These are phyloP conservation scores for Suillus luteus DNA, from an alignment of 768 basidiomycete species.

Conservation along the genomic window DNA sequence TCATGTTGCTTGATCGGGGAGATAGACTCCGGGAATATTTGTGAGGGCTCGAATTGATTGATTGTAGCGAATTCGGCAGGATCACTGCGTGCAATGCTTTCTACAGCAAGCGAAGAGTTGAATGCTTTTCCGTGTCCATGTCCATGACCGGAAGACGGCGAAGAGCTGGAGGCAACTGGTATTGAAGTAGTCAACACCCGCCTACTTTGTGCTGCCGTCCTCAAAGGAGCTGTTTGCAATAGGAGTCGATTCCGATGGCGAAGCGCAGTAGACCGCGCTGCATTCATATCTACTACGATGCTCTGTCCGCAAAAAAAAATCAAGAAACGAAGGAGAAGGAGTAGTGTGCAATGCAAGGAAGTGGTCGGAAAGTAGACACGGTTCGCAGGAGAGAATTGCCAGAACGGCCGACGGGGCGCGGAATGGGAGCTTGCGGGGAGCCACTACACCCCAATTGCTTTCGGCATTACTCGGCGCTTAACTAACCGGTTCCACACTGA, in stretches of 20 bases:
- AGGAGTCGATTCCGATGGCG: conserved; percentile 1
- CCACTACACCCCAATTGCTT: not conserved
- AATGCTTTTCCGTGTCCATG: conserved; percentile 5
- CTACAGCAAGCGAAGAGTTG: conserved; percentile 7
- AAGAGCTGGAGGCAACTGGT: conserved; percentile 7
- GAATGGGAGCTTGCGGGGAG: conserved; percentile 3
- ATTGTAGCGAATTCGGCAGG: conserved; percentile 4
- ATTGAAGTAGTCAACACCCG: conserved; percentile 2
- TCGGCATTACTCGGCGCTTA: conserved; percentile 10
- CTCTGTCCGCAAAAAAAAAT: not conserved
- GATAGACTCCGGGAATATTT: not conserved
- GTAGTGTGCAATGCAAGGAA: not conserved
- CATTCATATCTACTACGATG: not conserved
- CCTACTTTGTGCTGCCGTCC: conserved; percentile 3
- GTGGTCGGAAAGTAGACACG: not conserved
- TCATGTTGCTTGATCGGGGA: conserved; percentile 44
- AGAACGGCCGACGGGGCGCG: conserved; percentile 4
- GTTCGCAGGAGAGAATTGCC: not conserved
- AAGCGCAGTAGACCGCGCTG: not conserved
- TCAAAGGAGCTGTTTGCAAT: not conserved
- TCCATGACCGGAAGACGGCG: not conserved
- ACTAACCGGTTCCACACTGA: not conserved
- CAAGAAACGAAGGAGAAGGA: not conserved
- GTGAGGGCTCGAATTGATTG: not conserved
- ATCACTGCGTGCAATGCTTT: not conserved